Base-by-base conservation (phyloP, 2,329 filamentous ascomycete genomes). In the Diplodia seriata region DNA sequence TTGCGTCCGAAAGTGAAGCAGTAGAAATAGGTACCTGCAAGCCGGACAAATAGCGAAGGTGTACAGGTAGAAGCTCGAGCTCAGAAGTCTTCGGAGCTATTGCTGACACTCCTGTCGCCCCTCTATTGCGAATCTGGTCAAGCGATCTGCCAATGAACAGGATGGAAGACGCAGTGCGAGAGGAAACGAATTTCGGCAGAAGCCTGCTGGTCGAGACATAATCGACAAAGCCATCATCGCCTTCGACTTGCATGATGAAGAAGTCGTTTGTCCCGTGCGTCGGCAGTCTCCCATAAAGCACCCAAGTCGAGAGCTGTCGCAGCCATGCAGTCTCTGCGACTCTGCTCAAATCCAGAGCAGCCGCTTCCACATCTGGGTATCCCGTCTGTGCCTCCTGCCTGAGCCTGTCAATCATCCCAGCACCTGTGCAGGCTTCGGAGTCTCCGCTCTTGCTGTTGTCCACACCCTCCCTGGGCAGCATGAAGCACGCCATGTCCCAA, bases 311-410 rank as follows among this genome's bases (percentile, higher is more conserved):
- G 12, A 96, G 85, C 75, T 97, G 93, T 77, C 93, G 91, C 75
- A 98, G 82, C 95, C 95, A 99, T 9, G 94, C 91, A 36, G 87
- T 91, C 80, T 99, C 94, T 0, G 93, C 94, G 26, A 92, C 83
- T 15, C 83, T 86, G n/a, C 92, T 86, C 43, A 98, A 81, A 68
- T 90, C 87, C 70, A 88, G 81, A 0, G 93, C 90, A 49, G 91
- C 89, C 68, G 89, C 87, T 75, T 94, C 92, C 67, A 99, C 88
- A 74, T 97, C 93, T 8, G 87, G 84, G 78, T 96, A 98, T 15
- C 95, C 95, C 7, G 94, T 98, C 76, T 93, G 91, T 66, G 93
- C 84, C 79, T 94, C 91, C 15, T 83, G 81, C 38, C 93, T 86
- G 64, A 98, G 80, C 68, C 87, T 87, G 76, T 97, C 87, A 71